phyloP scores from a whole-genome alignment of 1,284 basidiomycete species.

The Irpex sp. region DNA sequence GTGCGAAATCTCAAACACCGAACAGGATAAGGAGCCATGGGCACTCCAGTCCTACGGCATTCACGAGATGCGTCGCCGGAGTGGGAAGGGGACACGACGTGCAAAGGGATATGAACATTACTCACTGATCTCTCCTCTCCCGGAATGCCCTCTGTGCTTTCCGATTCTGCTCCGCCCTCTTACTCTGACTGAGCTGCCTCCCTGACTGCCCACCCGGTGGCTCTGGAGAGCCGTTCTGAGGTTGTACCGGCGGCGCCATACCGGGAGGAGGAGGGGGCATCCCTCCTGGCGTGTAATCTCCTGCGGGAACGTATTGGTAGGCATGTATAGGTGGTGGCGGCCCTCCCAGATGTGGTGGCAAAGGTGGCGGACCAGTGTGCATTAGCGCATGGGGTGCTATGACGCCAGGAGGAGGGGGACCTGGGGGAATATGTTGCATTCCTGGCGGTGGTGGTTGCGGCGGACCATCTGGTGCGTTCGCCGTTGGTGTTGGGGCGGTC shows the following conservation, averaged over 20 bases:
- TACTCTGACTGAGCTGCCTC: slow-evolving; percentile 64
- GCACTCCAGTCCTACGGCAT: too few species aligned
- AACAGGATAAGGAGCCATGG: background rate
- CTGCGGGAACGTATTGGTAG: slow-evolving; percentile 32
- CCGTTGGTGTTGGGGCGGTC: background rate
- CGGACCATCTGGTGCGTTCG: slow-evolving; percentile 26
- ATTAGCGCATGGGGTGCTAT: slow-evolving; percentile 10
- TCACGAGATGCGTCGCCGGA: background rate
- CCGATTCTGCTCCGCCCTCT: slow-evolving; percentile 81
- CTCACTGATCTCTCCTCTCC: slow-evolving; percentile 78
- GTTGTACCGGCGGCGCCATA: slow-evolving; percentile 25
- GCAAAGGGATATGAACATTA: slow-evolving; percentile 13
- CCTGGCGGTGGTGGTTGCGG: slow-evolving; percentile 26
- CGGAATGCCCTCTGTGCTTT: slow-evolving; percentile 82
- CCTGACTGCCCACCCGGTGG: slow-evolving; percentile 28
- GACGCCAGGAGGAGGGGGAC: slow-evolving; percentile 17
- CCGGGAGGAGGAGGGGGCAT: slow-evolving; percentile 21
- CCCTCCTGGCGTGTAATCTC: slow-evolving; percentile 17
- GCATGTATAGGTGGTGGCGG: slow-evolving; percentile 23
- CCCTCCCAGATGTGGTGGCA: slow-evolving; percentile 10
- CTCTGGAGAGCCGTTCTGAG: slow-evolving; percentile 12
- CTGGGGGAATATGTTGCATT: slow-evolving; percentile 17
- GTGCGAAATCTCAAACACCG: background rate
- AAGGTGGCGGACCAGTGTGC: slow-evolving; percentile 1
- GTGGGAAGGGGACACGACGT: background rate